A percentile compares a stretch with the other conserved stretches of the same genome.
phyloP scores from a whole-genome alignment of 169 alveolate genomes.

The Miamiensis avidus region DNA sequence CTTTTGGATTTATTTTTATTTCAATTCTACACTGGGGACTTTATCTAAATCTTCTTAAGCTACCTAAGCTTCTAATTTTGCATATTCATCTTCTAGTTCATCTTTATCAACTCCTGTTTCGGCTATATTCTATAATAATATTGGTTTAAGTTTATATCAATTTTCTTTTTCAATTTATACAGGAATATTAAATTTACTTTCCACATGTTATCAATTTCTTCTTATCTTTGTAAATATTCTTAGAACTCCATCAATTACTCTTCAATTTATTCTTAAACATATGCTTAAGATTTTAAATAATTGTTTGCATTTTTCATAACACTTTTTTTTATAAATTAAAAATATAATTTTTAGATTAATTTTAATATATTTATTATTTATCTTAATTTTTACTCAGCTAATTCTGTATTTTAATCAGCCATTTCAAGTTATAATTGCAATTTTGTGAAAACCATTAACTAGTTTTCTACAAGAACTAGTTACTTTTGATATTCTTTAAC shows the following conservation, averaged over 20 bases:
- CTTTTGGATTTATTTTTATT: neutral
- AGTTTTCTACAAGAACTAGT: too few species aligned
- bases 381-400: too few species aligned
- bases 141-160: neutral
- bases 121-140: neutral
- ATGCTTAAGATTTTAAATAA: neutral
- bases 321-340: neutral
- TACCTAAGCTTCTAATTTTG: neutral
- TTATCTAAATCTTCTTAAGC: neutral
- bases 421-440: too few species aligned
- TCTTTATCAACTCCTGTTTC: neutral
- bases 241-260: neutral
- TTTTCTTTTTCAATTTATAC: too few species aligned
- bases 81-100: neutral
- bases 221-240: neutral
- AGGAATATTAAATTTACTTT: neutral
- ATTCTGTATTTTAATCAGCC: too few species aligned
- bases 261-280: neutral
- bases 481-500: too few species aligned
- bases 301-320: neutral
- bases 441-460: too few species aligned
- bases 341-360: too few species aligned
- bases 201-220: neutral
- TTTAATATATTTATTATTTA: too few species aligned
- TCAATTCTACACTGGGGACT: neutral